These are phyloP conservation scores for Geranium incanum DNA, from an alignment of 441 rosid species.

Conservation along the genomic window DNA sequence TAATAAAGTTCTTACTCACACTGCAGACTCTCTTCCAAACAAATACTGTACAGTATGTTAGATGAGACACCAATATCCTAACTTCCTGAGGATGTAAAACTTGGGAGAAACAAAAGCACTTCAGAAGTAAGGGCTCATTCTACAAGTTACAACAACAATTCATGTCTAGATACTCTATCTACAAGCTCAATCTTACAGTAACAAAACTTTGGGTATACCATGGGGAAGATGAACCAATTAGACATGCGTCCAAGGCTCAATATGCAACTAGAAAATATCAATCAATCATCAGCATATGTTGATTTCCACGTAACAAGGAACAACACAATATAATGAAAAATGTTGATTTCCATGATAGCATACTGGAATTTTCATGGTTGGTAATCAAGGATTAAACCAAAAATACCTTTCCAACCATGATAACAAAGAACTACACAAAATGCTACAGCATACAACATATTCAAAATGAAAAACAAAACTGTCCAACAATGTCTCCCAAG, in stretches of 20 bases:
- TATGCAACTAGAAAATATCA: not conserved
- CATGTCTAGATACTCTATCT: not conserved
- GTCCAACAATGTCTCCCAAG: not conserved
- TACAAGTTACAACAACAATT: not conserved
- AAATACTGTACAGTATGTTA: not conserved
- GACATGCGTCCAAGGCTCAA: not conserved
- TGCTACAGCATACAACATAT: not conserved
- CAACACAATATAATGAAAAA: too few relatives aligned
- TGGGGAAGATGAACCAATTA: not conserved
- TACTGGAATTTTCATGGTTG: not conserved
- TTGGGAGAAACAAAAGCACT: not conserved
- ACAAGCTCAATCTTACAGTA: not conserved
- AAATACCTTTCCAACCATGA: not conserved
- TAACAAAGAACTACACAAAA: not conserved
- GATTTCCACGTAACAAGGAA: not conserved
- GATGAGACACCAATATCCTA: not conserved
- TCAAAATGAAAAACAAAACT: not conserved
- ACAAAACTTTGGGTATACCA: not conserved
- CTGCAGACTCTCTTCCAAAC: not conserved
- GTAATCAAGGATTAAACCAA: not conserved
- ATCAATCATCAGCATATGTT: not conserved
- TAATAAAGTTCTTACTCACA: not conserved
- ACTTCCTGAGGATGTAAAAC: not conserved
- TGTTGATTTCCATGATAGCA: too few relatives aligned
- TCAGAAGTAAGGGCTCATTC: not conserved